Evolutionary conservation across 129 eudicot genomes (phyloP).

Genomic region (Glebionis coronaria): DNA sequence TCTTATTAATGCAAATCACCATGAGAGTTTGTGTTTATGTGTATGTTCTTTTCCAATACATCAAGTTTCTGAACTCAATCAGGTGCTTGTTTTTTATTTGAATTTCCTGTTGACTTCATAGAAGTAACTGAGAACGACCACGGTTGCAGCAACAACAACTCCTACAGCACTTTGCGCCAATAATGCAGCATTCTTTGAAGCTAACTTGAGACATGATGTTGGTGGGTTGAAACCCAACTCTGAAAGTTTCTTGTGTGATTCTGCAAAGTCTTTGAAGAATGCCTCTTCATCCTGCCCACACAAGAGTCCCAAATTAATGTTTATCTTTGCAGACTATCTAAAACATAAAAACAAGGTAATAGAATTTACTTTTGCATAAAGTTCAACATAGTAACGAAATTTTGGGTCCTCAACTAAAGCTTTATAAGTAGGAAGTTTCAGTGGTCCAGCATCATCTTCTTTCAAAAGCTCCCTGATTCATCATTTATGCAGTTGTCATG

Average conservation of each 20-base stretch:
- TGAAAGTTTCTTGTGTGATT: conserved; percentile 91
- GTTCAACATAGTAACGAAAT: conserved; percentile 56
- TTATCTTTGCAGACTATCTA: background rate
- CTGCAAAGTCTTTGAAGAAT: conserved; percentile 87
- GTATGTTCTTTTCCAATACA: conserved; percentile 10
- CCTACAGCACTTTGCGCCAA: conserved; percentile 45
- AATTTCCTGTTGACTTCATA: conserved; percentile 46
- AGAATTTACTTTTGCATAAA: conserved; percentile 71
- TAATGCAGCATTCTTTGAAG: conserved; percentile 25
- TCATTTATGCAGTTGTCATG: background rate
- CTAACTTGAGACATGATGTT: conserved; percentile 20
- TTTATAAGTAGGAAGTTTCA: conserved; percentile 85
- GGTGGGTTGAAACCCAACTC: conserved; percentile 76
- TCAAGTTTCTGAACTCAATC: conserved; percentile 8
- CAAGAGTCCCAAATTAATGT: background rate
- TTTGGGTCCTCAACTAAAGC: conserved; percentile 65
- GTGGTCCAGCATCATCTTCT: conserved; percentile 44
- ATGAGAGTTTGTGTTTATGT: background rate
- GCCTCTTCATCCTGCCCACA: conserved; percentile 77
- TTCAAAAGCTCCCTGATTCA: conserved; percentile 68
- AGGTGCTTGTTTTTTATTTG: conserved; percentile 12
- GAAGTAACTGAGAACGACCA: conserved; percentile 57
- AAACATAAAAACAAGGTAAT: background rate
- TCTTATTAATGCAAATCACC: conserved; percentile 21
- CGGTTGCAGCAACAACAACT: conserved; percentile 63